phyloP scores from a whole-genome alignment of 352 stramenopile genomes.

The Phytophthora rubi region DNA sequence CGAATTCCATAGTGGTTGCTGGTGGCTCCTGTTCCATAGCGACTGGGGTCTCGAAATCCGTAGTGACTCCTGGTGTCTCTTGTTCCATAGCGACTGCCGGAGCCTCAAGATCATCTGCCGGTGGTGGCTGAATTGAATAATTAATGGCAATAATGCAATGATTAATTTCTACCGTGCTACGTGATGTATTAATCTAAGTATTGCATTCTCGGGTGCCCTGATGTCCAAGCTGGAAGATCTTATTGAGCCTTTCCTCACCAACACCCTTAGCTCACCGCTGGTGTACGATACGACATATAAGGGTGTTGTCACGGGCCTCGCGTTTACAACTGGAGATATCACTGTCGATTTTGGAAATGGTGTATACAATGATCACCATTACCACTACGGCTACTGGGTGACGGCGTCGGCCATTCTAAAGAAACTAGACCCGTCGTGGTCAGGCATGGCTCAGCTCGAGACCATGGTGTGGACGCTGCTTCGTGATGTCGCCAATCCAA shows the following conservation, averaged over 20 bases:
- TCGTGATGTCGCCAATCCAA: no score
- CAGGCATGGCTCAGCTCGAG: no score
- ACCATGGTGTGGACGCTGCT: no score
- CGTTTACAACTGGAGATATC: slow-evolving; percentile 47
- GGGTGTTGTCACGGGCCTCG: slow-evolving; percentile 44
- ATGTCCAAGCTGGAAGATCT: slow-evolving; percentile 19
- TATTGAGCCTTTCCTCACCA: slow-evolving; percentile 51
- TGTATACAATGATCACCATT: slow-evolving; percentile 83
- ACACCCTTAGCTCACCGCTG: slow-evolving; percentile 40
- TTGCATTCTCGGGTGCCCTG: no score
- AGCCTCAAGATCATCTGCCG: slow-evolving; percentile 35
- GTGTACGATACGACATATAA: slow-evolving; percentile 69
- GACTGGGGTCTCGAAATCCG: no score
- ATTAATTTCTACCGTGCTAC: no score
- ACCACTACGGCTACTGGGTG: slow-evolving; percentile 83
- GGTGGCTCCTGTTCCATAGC: slow-evolving; percentile 28
- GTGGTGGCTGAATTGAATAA: slow-evolving; percentile 38
- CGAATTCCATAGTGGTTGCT: slow-evolving; percentile 15
- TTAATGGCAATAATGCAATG: no score
- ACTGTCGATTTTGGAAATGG: slow-evolving; percentile 64
- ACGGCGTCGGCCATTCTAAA: slow-evolving; percentile 52
- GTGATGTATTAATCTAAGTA: no score
- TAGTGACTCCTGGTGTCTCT: no score
- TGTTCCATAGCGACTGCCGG: slow-evolving; percentile 26
- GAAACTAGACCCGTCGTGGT: slow-evolving; percentile 41